Base-by-base conservation (phyloP, 371 early-diverging fungal genomes). In the Umbelopsis sp. region DNA sequence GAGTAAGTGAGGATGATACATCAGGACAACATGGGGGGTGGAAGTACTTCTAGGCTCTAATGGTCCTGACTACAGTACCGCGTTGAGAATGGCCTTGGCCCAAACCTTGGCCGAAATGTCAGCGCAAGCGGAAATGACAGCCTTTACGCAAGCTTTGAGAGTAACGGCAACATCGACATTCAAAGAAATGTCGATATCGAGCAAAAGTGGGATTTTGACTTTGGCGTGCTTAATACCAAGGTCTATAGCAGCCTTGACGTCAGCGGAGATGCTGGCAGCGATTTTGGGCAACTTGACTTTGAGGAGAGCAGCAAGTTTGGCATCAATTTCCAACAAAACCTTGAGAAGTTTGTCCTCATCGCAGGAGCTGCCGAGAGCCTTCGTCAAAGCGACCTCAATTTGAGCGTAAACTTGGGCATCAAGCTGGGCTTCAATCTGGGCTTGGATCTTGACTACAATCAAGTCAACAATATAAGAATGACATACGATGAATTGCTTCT, bases 261-360 rank as follows among this genome's bases (percentile, higher is more conserved):
- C 69, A 29, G 50, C 50, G 11, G 44, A 35, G 50, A 77, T 70
- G 10, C 53, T 32, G 20, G 53, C 72, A 45, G 68, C 57, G 29
- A 77, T 69, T 29, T 69, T 66, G 66, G 76, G 76, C 12, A 78
- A 67, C 48, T 74, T 64, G 14, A 66, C 70, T 50, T 69, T 65
- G 24, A 79, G 57, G 7, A 63, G 37, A 63, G 72, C 66, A 57
- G 70, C 68, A 45, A 71, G 52, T 44, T 74, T 66, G 57, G 69
- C 68, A 51, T 75, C 74, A 24, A 78, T 46, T 18, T 74, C 65
- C 20, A 66, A 25, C 44, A 78, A 46, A n/a, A 70, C 71, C 9
- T 65, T 50, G 11, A 72, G 35, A 46, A 78, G 72, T 53, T 76
- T 51, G 8, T 67, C 63, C 44, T 76, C 68, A 41, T 72, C 51